Base-by-base conservation (phyloP, 1,284 basidiomycete species). In the Hemileia vastatrix region DNA sequence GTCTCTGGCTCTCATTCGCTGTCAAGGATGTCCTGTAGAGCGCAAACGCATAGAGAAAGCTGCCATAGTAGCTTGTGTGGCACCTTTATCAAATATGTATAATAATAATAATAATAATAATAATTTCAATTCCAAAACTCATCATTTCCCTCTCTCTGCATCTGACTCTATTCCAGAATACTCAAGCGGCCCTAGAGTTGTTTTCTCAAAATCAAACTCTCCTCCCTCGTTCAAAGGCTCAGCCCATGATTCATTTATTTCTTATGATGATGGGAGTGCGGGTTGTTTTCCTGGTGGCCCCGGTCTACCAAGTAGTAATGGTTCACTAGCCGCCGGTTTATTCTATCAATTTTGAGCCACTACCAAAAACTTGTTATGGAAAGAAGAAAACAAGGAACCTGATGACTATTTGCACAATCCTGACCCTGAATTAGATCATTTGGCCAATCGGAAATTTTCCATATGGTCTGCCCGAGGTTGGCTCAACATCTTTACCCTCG, bases 31-130 rank as follows among this genome's bases (percentile, higher is more conserved):
- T 3, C 79, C 82, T 1, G 94, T 97, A 15, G 68, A 80, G 1
- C 85, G 94, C 44, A 93, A 97, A 75, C 79, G 80, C n/a, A 73
- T 82, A 6, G 91, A 96, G 74, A 81, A 80, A 0, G 88, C 88
- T 0, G 88, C 86, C 57, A 79, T 97, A 52, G 82, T 88, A 15
- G 86, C 89, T 3, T 86, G 94, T 24, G 77, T 95, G 23, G 88
- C 91, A 0, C n/a, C n/a, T n/a, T n/a, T n/a, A n/a, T n/a, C n/a
- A n/a, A n/a, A n/a, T n/a, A n/a, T n/a, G n/a, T n/a, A n/a, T n/a
- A n/a, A n/a, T n/a, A n/a, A n/a, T n/a, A n/a, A n/a, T n/a, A n/a
- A n/a, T n/a, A n/a, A n/a, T n/a, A n/a, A n/a, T n/a, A n/a, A n/a
- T n/a, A n/a, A n/a, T n/a, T n/a, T n/a, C n/a, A n/a, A n/a, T n/a